Evolutionary conservation across 768 basidiomycete species (phyloP), one percentile per base, ranked within the genome.

Genomic region (Hygrocybe coccinea): DNA sequence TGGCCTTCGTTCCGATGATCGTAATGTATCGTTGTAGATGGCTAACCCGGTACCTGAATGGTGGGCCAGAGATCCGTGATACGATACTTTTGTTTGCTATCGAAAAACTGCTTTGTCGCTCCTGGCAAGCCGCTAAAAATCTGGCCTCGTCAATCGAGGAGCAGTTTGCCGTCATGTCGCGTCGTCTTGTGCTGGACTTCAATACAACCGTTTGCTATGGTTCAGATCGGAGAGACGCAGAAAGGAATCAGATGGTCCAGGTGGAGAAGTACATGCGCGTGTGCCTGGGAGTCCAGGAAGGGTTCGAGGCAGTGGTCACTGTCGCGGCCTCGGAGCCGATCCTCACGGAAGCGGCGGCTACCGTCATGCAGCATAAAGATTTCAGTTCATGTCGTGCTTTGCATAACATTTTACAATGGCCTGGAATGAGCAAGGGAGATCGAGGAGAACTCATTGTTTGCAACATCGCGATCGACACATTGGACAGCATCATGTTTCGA

Each of bases 201-300:
- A 44, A 54, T 25, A 54, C 38, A 17, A 11, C 52, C 8, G 41
- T 15, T 45, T 44, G n/a, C 25, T 54, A 19, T 33, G 38, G 15
- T 54, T 43, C 10, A 9, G 19, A 29, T 9, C 10, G 52, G 52
- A 29, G 36, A 21, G 37, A 12, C 21, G 52, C 35, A 24, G 24
- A 44, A 35, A 44, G n/a, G 21, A 54, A 54, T 15, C 38, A 54
- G 39, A 54, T 54, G 39, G 38, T 44, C 25, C 52, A 54, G 24
- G 52, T 54, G 17, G 38, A 54, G 19, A 54, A 54, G 52, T 29
- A 55, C 47, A 55, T 59, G 46, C 58, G 58, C 34, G 49, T 59
- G n/a, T 59, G 54, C 41, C 34, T 59, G 38, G 50, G 54, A 10
- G 38, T 55, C 48, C 25, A 51, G 25, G 33, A 50, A 22, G 54